Percentiles rank a stretch among this genome's conserved stretches.
Evolutionary conservation across 805 yeast genomes (phyloP).

Genomic region (Maudiozyma serrabonitensis): DNA sequence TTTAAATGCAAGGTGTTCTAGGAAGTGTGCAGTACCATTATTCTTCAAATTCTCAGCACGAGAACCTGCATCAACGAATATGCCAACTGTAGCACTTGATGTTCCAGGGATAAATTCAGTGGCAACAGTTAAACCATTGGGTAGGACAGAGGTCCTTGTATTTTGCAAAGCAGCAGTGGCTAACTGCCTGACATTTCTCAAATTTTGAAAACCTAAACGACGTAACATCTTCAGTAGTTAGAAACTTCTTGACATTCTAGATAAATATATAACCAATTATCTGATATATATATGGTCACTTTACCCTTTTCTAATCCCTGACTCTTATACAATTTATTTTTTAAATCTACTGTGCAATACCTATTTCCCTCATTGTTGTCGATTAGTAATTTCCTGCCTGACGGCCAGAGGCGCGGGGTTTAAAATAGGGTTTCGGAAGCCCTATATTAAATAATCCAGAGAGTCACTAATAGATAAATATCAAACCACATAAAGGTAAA

Average conservation of each 20-base stretch:
- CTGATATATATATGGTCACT: too few relatives aligned
- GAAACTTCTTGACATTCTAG: not conserved
- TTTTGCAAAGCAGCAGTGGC: slow-evolving; percentile 3
- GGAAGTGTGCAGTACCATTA: slow-evolving; percentile 95
- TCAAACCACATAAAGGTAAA: too few relatives aligned
- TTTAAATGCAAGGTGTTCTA: slow-evolving; percentile 93
- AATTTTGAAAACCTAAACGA: not conserved
- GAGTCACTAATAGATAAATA: too few relatives aligned
- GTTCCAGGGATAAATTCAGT: slow-evolving; percentile 80
- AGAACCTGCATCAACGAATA: slow-evolving; percentile 98
- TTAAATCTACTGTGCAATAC: too few relatives aligned
- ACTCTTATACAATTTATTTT: too few relatives aligned
- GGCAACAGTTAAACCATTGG: slow-evolving; percentile 94
- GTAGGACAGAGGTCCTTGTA: slow-evolving; percentile 53
- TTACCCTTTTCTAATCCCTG: too few relatives aligned
- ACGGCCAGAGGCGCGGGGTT: too few relatives aligned
- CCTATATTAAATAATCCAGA: not conserved
- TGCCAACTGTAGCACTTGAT: slow-evolving; percentile 93
- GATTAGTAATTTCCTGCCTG: too few relatives aligned
- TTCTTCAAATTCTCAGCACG: slow-evolving; percentile 79
- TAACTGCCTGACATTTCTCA: not conserved
- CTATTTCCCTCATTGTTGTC: too few relatives aligned
- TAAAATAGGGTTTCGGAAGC: too few relatives aligned
- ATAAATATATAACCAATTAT: too few relatives aligned
- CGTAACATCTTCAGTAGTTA: slow-evolving; percentile 4